Base-by-base conservation (phyloP, 1,139 yeast species). In the Candida dubliniensis region DNA sequence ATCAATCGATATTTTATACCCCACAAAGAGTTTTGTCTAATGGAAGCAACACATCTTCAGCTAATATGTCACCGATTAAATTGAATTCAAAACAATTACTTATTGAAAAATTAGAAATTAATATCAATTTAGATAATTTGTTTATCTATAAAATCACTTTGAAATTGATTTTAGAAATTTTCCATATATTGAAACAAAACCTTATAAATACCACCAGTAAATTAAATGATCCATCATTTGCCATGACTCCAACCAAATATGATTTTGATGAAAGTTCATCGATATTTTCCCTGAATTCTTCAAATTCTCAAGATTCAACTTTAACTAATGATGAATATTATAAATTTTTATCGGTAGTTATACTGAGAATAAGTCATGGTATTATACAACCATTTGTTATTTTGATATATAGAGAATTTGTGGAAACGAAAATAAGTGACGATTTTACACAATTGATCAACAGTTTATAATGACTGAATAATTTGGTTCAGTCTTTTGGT, bases 61-160 rank as follows among this genome's bases (percentile, higher is more conserved):
- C 42, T 11, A 51, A 51, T 31, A 52, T 56, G 13, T 69, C 76
- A 12, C 79, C 79, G 11, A 72, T 73, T 36, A 67, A 67, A 47
- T 57, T 74, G 43, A 70, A 61, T 46, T 68, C 77, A 10, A 65
- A 65, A 38, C 79, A 74, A 47, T 60, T 74, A 40, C 60, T 71
- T 38, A 72, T 74, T 33, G 79, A 74, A 49, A 74, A 73, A 54
- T 56, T 74, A 40, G 79, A 74, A 48, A 71, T 74, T 40, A 74
- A 73, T 48, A 73, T 74, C 40, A 57, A 63, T 25, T 60, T 74
- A 42, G 79, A 74, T 49, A 62, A 61, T 25, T 54, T 73, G 36
- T 74, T 74, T 52, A 70, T 70, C 8, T 70, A 63, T 56, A 71
- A 70, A 51, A 66, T 66, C 32, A 57, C 68, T 40, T 54, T 73